These are phyloP conservation scores for Rhizopogon vulgaris DNA, from an alignment of 768 basidiomycete genomes.

Conservation along the genomic window DNA sequence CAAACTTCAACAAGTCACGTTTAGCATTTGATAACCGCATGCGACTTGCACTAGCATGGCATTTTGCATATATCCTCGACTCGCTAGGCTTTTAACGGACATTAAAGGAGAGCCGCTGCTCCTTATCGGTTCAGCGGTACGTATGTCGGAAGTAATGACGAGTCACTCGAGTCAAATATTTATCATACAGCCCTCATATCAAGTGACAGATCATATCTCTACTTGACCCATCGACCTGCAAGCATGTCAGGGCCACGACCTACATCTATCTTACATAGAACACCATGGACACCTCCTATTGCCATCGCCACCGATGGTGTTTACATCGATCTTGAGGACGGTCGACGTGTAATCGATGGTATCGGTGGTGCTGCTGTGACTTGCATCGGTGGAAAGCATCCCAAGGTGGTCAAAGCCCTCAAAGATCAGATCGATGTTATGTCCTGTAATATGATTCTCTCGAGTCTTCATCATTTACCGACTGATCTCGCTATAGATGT, in stretches of 20 bases:
- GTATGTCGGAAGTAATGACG: not conserved
- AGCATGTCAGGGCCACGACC: not conserved
- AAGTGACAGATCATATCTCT: not conserved
- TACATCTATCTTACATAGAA: slow-evolving; percentile 55
- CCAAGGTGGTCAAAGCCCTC: slow-evolving; percentile 63
- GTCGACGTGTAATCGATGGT: slow-evolving; percentile 64
- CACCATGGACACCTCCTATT: slow-evolving; percentile 68
- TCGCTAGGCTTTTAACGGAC: too few species aligned
- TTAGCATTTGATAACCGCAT: too few species aligned
- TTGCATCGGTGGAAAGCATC: slow-evolving; percentile 71
- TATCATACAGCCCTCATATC: not conserved
- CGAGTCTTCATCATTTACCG: not conserved
- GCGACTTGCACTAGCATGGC: too few species aligned
- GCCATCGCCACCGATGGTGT: slow-evolving; percentile 62
- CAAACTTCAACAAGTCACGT: too few species aligned
- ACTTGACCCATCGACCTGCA: not conserved
- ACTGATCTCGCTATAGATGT: slow-evolving; percentile 48
- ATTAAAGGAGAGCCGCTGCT: not conserved
- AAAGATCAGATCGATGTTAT: slow-evolving; percentile 77
- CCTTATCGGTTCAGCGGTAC: not conserved
- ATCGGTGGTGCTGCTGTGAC: slow-evolving; percentile 84
- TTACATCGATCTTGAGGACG: slow-evolving; percentile 68
- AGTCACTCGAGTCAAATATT: not conserved
- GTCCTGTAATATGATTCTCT: slow-evolving; percentile 46
- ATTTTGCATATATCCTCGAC: too few species aligned